Conservation (phyloP, 768 basidiomycete species). For the Coprinopsis strossmayeri region DNA sequence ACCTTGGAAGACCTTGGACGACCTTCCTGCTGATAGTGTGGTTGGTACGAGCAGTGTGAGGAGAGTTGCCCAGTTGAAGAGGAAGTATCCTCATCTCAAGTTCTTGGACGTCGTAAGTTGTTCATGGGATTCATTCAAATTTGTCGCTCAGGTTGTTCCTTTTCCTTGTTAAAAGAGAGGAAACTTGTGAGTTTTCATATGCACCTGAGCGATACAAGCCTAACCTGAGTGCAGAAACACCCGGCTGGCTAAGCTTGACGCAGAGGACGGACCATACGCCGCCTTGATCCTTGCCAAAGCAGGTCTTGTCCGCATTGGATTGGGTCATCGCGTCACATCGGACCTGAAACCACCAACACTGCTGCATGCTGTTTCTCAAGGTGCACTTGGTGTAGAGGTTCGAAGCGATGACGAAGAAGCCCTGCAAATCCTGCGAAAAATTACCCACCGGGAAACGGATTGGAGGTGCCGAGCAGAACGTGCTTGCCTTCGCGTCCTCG, state of each 20-base stretch:
- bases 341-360: constrained; percentile 71
- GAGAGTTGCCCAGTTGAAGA: constrained; percentile 82
- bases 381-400: constrained; percentile 85
- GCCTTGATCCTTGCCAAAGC: constrained; percentile 93
- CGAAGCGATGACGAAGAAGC: constrained; percentile 58
- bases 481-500: constrained; percentile 79
- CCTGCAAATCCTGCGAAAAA: constrained; percentile 51
- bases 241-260: constrained; percentile 87
- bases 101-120: constrained; percentile 85
- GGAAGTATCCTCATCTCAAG: constrained; percentile 64
- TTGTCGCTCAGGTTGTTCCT: background rate
- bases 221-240: constrained; percentile 55
- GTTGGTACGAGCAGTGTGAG: constrained; percentile 96
- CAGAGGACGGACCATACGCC: constrained; percentile 67
- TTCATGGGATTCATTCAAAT: background rate
- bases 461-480: constrained; percentile 82
- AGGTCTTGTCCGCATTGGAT: constrained; percentile 77
- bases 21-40: constrained; percentile 81
- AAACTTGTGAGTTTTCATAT: constrained; percentile 58
- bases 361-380: constrained; percentile 91
- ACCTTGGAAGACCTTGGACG: constrained; percentile 64
- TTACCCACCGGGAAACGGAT: constrained; percentile 74
- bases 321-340: constrained; percentile 66
- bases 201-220: background rate
- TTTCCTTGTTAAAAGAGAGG: constrained; percentile 52